Evolutionary conservation across 352 stramenopile genomes (phyloP), one percentile per base, ranked within the genome.

Genomic region (Phytophthora melonis): DNA sequence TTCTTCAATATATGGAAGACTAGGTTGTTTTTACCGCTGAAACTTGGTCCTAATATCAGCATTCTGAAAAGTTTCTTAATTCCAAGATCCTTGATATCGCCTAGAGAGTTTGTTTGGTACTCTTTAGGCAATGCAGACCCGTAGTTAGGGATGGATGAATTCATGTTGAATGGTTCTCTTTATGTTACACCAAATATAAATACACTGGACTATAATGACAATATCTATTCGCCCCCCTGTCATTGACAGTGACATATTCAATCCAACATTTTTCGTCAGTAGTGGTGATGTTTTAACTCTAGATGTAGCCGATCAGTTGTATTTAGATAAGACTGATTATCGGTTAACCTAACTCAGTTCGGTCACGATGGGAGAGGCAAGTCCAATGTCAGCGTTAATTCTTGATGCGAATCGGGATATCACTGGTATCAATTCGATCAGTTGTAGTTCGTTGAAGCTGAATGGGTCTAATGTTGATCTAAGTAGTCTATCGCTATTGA

Each of bases 311-410:
- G 43, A 50, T 50, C 1, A 34, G 2, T 34, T 62, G 13, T 62
- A 62, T 19, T 11, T 62, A 1, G 23, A 11, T 21, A 62, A 52
- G 18, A 62, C 39, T 34, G 56, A 62, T 7, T 62, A 36, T 34
- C 32, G 56, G 0, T 7, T 68, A 8, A 62, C 4, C 23, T 68
- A 68, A 16, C 2, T 61, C 3, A 68, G 25, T 9, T 34, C 16
- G 0, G 52, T 68, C 14, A 68, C 32, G 0, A 27, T 25, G 0
- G 61, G 61, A 36, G 23, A n/a, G 27, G 56, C 56, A 4, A 34
- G 32, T 5, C 19, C 18, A 19, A 32, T 27, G 7, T 23, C 13
- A 11, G 54, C 54, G 0, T 1, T 60, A 3, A 18, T 60, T 1
- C 3, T 56, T 10, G 49, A 56, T 56, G 21, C 43, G 16, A 50